These are phyloP conservation scores for Stagonosporopsis tanaceti DNA, from an alignment of 2,329 filamentous ascomycete genomes.

Conservation along the genomic window DNA sequence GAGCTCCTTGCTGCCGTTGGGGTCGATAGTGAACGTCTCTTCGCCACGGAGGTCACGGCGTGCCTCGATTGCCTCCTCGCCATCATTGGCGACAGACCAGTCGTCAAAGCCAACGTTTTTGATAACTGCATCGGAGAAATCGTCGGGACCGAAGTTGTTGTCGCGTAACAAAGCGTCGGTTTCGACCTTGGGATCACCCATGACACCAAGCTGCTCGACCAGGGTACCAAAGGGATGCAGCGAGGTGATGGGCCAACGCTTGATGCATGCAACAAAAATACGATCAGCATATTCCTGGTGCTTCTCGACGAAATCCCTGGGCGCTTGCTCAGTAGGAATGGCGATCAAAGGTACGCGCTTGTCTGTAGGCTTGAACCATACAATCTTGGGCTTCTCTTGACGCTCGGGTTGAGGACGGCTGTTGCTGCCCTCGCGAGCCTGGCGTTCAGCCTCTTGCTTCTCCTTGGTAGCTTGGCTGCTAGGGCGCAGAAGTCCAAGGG, in stretches of 20 bases:
- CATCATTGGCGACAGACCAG: conserved; percentile 86
- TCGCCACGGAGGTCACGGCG: conserved; percentile 92
- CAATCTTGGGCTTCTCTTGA: conserved; percentile 98
- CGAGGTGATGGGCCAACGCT: conserved; percentile 99
- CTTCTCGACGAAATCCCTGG: conserved; percentile 97
- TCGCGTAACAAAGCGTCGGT: conserved; percentile 95
- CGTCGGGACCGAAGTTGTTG: conserved; percentile 98
- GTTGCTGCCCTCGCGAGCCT: conserved; percentile 81
- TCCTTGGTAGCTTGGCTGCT: conserved; percentile 99
- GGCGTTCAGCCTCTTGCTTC: conserved; percentile 96
- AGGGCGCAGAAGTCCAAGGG: conserved; percentile 88
- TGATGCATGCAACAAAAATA: conserved; percentile 99
- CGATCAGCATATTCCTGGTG: conserved; percentile 97
- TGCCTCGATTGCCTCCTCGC: conserved; percentile 73
- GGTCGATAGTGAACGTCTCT: conserved; percentile 89
- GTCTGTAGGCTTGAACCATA: conserved; percentile 99
- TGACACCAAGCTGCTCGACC: conserved; percentile 94
- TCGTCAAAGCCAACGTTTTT: conserved; percentile 92
- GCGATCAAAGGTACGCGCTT: conserved; percentile 98
- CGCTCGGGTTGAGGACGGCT: conserved; percentile 80
- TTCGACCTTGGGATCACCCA: conserved; percentile 97
- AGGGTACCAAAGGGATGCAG: conserved; percentile 97
- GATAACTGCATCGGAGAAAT: conserved; percentile 95
- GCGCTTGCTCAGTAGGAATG: conserved; percentile 97
- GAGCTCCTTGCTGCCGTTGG: conserved; percentile 85